Evolutionary conservation across 2,329 filamentous ascomycete species (phyloP), one percentile per base, ranked within the genome.

Genomic region (Phialophora verrucosa): DNA sequence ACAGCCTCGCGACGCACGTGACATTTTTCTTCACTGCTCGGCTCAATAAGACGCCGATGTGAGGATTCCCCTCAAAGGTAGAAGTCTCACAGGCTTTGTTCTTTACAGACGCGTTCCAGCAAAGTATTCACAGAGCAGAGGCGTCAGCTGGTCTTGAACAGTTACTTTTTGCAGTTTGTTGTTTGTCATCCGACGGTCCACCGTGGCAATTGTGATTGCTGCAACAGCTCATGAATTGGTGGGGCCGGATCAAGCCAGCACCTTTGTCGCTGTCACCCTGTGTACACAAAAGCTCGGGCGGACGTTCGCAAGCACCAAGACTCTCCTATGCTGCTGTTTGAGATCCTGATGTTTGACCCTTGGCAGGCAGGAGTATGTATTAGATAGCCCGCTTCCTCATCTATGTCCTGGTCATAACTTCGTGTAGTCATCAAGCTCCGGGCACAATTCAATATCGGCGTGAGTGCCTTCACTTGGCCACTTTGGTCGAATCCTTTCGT

Each of bases 401-500:
- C 17, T 44, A 59, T 49, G 51, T 62, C 31, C 25, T 20, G n/a
- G n/a, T 68, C 69, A 59, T 70, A 60, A 69, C 67, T 49, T 70
- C 67, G 62, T 70, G 55, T 67, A 64, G 35, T 67, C 63, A 64
- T 69, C 38, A 51, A 29, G 38, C 31, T 49, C 44, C 31, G 20
- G 31, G 59, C 35, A 23, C 59, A 56, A 23, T 35, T 32, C 38
- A 44, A n/a, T 25, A 23, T 32, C 60, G 56, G 51, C 56, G 35
- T 20, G 20, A 53, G 14, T 32, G 53, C 27, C 29, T 53, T 69
- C 38, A 72, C 60, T 68, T 70, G 11, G 63, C 31, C n/a, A 59
- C 57, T 49, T 72, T 72, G 5, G 60, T 59, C 32, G 68, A 70
- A n/a, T 70, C 70, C 57, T 70, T 72, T 32, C 70, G 66, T 47